Evolutionary conservation across 2,329 filamentous ascomycete species (phyloP).

Genomic region (Magnaporthales sp.): DNA sequence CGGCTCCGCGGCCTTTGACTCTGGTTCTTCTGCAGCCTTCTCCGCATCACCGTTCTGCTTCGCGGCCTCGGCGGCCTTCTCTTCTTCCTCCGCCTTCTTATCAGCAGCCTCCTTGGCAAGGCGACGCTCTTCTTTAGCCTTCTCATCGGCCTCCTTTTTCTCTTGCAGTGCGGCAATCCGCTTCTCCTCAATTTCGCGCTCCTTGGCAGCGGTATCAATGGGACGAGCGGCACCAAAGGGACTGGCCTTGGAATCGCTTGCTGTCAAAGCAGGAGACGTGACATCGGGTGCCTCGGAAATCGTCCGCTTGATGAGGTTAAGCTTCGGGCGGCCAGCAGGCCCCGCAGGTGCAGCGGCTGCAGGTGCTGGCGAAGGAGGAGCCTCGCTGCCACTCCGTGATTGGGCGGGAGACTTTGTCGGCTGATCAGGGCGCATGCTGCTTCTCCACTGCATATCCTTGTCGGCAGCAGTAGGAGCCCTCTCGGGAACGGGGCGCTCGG

Average conservation of each 20-base stretch:
- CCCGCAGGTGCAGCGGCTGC: constrained; percentile 35
- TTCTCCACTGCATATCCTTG: constrained; percentile 87
- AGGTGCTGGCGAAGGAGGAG: constrained; percentile 61
- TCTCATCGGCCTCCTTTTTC: constrained; percentile 82
- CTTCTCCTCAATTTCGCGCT: constrained; percentile 88
- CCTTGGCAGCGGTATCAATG: constrained; percentile 84
- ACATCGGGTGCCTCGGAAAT: constrained; percentile 62
- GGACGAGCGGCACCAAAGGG: constrained; percentile 90
- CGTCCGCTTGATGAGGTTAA: constrained; percentile 87
- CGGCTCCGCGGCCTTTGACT: constrained; percentile 18
- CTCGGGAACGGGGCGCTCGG: constrained; percentile 52
- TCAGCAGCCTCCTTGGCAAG: constrained; percentile 53
- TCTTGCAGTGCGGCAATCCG: constrained; percentile 63
- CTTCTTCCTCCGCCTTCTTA: constrained; percentile 24
- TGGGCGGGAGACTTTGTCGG: constrained; percentile 52
- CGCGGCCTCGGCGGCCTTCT: constrained; percentile 15
- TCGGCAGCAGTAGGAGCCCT: constrained; percentile 80
- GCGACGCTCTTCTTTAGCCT: constrained; percentile 66
- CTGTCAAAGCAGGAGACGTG: constrained; percentile 35
- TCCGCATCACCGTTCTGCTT: constrained; percentile 20
- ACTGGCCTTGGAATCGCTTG: constrained; percentile 70
- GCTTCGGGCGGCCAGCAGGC: constrained; percentile 59
- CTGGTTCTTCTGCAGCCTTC: constrained; percentile 23
- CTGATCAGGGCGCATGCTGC: constrained; percentile 79
- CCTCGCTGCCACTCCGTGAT: constrained; percentile 66